Evolutionary conservation across 2,329 filamentous ascomycete species (phyloP).

Genomic region (Graphiopsis chlorocephala): DNA sequence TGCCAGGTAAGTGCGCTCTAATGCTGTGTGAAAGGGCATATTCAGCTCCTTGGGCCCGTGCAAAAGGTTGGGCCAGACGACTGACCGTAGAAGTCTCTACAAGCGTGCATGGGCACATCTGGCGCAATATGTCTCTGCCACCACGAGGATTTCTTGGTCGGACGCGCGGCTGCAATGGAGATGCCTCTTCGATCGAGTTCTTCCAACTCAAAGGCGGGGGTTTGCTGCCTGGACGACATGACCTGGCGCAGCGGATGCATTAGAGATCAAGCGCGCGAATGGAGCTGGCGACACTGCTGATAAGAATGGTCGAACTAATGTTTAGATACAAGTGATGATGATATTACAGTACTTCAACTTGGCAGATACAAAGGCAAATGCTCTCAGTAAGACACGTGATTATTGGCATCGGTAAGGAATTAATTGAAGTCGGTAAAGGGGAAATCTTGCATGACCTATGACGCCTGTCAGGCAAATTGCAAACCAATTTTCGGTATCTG

Average conservation of each 20-base stretch:
- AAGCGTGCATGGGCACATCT: conserved; percentile 6
- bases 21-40: conserved; percentile 7
- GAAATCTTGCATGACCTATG: conserved; percentile 5
- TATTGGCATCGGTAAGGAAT: conserved; percentile 3
- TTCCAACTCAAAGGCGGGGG: conserved; percentile 5
- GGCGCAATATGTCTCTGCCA: conserved; percentile 6
- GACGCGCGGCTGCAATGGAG: conserved; percentile 1
- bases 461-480: conserved; percentile 2
- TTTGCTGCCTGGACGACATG: too few species aligned
- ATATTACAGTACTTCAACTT: conserved; percentile 7
- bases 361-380: conserved; percentile 4
- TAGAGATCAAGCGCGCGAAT: conserved; percentile 4
- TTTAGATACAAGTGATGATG: background rate
- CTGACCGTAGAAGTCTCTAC: conserved; percentile 5
- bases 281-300: conserved; percentile 4
- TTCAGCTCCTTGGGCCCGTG: conserved; percentile 4
- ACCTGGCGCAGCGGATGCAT: conserved; percentile 4
- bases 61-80: conserved; percentile 6
- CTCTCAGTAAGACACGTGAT: conserved; percentile 6
- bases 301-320: conserved; percentile 6
- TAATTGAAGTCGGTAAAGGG: conserved; percentile 4
- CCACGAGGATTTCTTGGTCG: conserved; percentile 6
- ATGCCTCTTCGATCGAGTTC: conserved; percentile 7
- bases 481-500: background rate
- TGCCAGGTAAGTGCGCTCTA: conserved; percentile 5